Percentiles rank a stretch among this genome's conserved stretches.
phyloP scores from a whole-genome alignment of 345 rosid genomes.

The Lepidium aucheri region DNA sequence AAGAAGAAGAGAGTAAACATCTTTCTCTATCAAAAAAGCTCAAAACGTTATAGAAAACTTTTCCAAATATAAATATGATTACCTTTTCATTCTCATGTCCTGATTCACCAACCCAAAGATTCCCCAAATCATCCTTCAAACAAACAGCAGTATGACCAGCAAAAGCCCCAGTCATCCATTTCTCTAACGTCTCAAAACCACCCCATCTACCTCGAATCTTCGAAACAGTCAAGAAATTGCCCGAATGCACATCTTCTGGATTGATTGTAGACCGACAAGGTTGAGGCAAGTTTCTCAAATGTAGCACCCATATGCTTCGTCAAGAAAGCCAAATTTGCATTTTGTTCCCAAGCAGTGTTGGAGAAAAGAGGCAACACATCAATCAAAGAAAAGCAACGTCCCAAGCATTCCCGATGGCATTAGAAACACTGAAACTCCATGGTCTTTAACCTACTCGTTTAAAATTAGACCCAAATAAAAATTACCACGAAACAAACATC shows the following conservation, averaged over 20 bases:
- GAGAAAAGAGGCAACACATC: conserved; percentile 94
- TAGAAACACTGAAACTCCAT: conserved; percentile 89
- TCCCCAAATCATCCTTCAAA: conserved; percentile 81
- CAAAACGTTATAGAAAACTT: background rate
- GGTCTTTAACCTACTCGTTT: conserved; percentile 73
- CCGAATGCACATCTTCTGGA: conserved; percentile 79
- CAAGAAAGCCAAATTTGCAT: conserved; percentile 78
- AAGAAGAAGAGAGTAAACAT: background rate
- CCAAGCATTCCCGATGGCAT: conserved; percentile 99
- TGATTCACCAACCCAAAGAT: conserved; percentile 99
- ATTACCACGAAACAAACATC: background rate
- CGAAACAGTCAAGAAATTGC: conserved; percentile 87
- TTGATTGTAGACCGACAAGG: conserved; percentile 64
- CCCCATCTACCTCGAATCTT: conserved; percentile 99
- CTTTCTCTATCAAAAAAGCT: background rate
- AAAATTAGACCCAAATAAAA: background rate
- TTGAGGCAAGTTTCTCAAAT: conserved; percentile 73
- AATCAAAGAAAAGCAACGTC: conserved; percentile 64
- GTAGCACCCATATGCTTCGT: conserved; percentile 85
- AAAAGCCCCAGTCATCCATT: conserved; percentile 99
- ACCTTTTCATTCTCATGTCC: conserved; percentile 99
- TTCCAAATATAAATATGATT: background rate
- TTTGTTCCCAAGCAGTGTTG: conserved; percentile 88
- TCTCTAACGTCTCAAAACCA: conserved; percentile 95
- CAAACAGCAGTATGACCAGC: conserved; percentile 99